phyloP scores from a whole-genome alignment of 2,329 filamentous ascomycete genomes.

The Penicillium verrucosum region DNA sequence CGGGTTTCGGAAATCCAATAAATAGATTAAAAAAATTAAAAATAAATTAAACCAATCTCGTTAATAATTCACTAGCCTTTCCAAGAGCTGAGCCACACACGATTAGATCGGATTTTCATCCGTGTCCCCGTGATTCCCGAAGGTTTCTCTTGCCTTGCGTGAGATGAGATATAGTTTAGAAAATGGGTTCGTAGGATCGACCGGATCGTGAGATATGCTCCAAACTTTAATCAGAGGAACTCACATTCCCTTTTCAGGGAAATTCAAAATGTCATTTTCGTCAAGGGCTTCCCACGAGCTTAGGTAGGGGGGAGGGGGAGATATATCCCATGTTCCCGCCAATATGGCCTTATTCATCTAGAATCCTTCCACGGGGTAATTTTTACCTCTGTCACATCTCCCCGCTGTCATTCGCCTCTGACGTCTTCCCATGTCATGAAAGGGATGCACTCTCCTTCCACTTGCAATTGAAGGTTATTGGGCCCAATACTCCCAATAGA shows the following conservation, averaged over 20 bases:
- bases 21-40: neutral
- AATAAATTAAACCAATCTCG: neutral
- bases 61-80: neutral
- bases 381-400: neutral
- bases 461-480: neutral
- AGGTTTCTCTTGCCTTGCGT: neutral
- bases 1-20: neutral
- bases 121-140: neutral
- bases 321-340: neutral
- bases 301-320: neutral
- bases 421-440: neutral
- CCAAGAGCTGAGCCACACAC: constrained; percentile 16
- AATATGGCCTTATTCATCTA: neutral
- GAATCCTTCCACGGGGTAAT: neutral
- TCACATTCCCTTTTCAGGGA: neutral
- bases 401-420: neutral
- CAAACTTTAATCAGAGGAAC: neutral
- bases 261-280: neutral
- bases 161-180: neutral
- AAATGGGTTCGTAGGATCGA: constrained; percentile 3
- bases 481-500: neutral
- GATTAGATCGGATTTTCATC: constrained; percentile 6
- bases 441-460: neutral
- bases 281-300: neutral
- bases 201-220: neutral